Percentiles rank a stretch among this genome's conserved stretches.
Evolutionary conservation across 2,329 filamentous ascomycete genomes (phyloP).

Genomic region (Lecanicillium sp.): DNA sequence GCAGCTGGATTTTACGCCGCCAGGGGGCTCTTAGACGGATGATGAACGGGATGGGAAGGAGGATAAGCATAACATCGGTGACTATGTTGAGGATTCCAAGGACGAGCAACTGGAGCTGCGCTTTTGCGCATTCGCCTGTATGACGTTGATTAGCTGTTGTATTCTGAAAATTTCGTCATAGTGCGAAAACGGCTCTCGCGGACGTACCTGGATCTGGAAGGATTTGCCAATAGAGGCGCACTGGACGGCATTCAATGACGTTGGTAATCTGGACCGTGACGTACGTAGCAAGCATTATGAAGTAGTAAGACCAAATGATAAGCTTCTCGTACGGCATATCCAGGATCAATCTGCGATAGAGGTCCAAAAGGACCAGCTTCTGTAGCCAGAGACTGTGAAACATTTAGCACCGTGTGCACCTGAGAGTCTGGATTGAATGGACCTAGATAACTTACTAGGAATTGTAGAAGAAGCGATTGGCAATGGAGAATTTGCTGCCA

Average conservation of each 20-base stretch:
- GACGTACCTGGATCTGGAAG: constrained; percentile 28
- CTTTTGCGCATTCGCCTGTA: constrained; percentile 18
- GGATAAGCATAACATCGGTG: constrained; percentile 16
- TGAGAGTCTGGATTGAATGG: too few species aligned
- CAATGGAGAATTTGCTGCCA: constrained; percentile 25
- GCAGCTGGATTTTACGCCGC: constrained; percentile 23
- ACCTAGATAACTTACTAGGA: constrained; percentile 25
- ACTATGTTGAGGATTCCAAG: constrained; percentile 25
- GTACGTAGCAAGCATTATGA: constrained; percentile 21
- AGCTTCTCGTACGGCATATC: constrained; percentile 16
- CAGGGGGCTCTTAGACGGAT: constrained; percentile 19
- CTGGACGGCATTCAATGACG: constrained; percentile 33
- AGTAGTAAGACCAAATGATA: constrained; percentile 17
- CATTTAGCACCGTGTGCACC: too few species aligned
- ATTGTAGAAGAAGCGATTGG: constrained; percentile 24
- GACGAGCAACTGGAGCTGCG: constrained; percentile 23
- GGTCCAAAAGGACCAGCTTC: constrained; percentile 19
- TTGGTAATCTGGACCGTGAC: constrained; percentile 23
- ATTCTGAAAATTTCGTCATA: too few species aligned
- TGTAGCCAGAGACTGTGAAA: constrained; percentile 19
- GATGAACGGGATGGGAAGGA: constrained; percentile 18
- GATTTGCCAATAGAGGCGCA: constrained; percentile 50
- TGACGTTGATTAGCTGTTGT: not conserved
- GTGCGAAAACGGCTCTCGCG: not conserved
- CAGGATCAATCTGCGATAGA: constrained; percentile 16